Evolutionary conservation across 139 green algal species (phyloP), one percentile per base, ranked within the genome.

Genomic region (Dunaliella primolecta): DNA sequence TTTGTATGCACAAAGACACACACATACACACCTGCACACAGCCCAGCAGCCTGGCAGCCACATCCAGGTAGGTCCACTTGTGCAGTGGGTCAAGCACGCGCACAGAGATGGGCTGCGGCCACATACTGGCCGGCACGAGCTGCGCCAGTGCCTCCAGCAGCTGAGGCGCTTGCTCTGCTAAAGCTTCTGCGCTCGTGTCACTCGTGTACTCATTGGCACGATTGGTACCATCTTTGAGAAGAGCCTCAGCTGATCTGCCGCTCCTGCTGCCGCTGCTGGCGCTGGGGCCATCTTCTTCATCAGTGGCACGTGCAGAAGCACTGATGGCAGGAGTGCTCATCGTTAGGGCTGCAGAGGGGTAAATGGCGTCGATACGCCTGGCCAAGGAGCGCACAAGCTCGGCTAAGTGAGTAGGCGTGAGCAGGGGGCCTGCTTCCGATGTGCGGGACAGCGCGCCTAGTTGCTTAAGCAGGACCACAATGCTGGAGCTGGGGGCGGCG

Each of bases 31-130:
- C 20, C 2, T 77, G 11, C 75, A 80, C 36, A 11, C 33, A 33
- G 2, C 2, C n/a, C 29, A 80, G 75, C 75, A 80, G 75, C 75
- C 33, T 32, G 75, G 32, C 33, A 29, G 33, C n/a, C 75, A 80
- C 75, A 80, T 80, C 75, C 7, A 33, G n/a, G n/a, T 80, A 80
- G 3, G n/a, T 80, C 29, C 36, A 30, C n/a, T 80, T 2, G 75
- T 80, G 75, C 75, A 80, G 75, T 37, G 75, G 75, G 33, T 80
- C 75, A 32, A 80, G 75, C 30, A 80, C 30, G 75, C 75, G 75
- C 75, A 36, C 29, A 30, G n/a, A 37, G n/a, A 80, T 32, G 75
- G 75, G 75, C 75, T 80, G 75, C 2, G 75, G 75, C 75, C 30
- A 27, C 29, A 27, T 32, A 32, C 30, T 36, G 7, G 21, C 75